Evolutionary conservation across 345 rosid species (phyloP), one percentile per base, ranked within the genome.

Genomic region (Camelina laxa): DNA sequence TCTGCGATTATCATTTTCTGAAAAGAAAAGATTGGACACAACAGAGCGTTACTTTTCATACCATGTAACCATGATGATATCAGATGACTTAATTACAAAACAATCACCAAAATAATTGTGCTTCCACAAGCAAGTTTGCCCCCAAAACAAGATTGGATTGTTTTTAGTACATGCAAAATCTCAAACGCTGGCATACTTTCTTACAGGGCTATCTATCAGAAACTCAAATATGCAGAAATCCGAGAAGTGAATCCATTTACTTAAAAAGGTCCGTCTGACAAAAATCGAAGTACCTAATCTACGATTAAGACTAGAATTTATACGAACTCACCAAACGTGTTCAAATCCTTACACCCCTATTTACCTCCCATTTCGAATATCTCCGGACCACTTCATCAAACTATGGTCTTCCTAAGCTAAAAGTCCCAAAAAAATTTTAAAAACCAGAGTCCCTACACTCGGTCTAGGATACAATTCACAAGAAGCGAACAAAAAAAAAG

Each of bases 1-100:
- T 78, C 94, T 89, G 11, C 96, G 85, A 60, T 89, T 91, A 73
- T 95, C 98, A 83, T 88, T 90, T 67, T 87, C 97, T 95, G 84
- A 74, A 74, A 60, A 36, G 45, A 78, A 73, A 81, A 78, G 54
- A 76, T 38, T 44, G 61, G 30, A 57, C 17, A 57, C 14, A 69
- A 8, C 13, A 50, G 17, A 73, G 31, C 21, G 2, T 35, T 31
- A 21, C 30, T 22, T 2, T 9, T 57, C 27, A 45, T 22, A 15
- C 14, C 27, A 58, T n/a, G n/a, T n/a, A 14, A 15, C 14, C 2
- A 15, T 44, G 24, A 62, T 16, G 16, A 62, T 24, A 65, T 7
- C 69, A 48, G 27, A 47, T 49, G 20, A 47, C 41, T 64, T 45
- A 24, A 5, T 22, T 22, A 22, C 7, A 63, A 24, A 44, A 15